Evolutionary conservation across 805 yeast species (phyloP), one percentile per base, ranked within the genome.

Genomic region (Metschnikowia henanensis): DNA sequence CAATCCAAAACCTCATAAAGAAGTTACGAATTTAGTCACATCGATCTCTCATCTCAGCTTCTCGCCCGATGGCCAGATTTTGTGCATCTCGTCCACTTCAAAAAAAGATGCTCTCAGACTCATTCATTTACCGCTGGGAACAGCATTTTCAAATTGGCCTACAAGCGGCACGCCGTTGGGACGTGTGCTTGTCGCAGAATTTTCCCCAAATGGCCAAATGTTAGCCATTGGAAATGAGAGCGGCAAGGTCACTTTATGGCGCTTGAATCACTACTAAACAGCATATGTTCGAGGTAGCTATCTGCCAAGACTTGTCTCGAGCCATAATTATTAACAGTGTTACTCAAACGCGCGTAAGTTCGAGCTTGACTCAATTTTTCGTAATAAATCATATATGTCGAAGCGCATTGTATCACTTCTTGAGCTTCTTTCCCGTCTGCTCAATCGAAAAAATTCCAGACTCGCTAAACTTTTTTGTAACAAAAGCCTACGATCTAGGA

Each of bases 151-250:
- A 37, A 94, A 94, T 70, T 94, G 99, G 99, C 99, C 99, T 15
- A 94, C 98, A 2, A 83, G 92, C 40, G 90, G 90, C 5, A 92
- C 99, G 0, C 98, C 99, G 9, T 75, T 94, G 53, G 99, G 99
- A n/a, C 81, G 84, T 53, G 97, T 94, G 26, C 87, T 97, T 0
- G 66, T 83, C 15, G 84, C 81, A 2, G 78, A 81, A 13, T 92
- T 92, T 64, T 81, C 95, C 33, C 89, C 94, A 21, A 79, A 80
- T 50, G 80, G 83, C 46, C 94, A 88, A 64, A 80, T 91, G 83
- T 63, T 94, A 37, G 88, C 91, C 15, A 79, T 89, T 1, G 99
- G 96, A 50, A 92, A 91, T 57, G 95, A 88, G 57, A 87, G 81
- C 20, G 99, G 99, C 8, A 83, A 80, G 59, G 94, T 84, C 7